Conservation (phyloP, 176 grass and related monocot species). For the Eragrostis nindensis region DNA sequence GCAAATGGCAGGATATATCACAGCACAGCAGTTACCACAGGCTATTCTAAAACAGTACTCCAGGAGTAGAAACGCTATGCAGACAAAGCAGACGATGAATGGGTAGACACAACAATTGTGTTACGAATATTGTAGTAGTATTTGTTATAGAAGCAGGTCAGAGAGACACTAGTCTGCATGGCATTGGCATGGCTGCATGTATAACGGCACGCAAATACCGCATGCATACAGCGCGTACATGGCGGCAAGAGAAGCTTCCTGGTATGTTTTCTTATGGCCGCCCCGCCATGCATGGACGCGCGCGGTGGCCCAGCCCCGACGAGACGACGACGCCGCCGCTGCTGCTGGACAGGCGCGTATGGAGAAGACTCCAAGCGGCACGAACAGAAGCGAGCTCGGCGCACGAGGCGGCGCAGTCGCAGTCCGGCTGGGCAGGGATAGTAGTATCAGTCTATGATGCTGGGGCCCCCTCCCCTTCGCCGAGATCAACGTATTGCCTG, state of each 20-base stretch:
- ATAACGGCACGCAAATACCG: background rate
- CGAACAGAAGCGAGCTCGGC: slow-evolving; percentile 28
- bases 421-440: slow-evolving; percentile 15
- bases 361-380: slow-evolving; percentile 39
- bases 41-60: slow-evolving; percentile 5
- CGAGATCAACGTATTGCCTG: slow-evolving; percentile 54
- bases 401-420: slow-evolving; percentile 29
- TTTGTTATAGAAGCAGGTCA: too few species aligned
- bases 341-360: slow-evolving; percentile 34
- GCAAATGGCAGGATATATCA: background rate
- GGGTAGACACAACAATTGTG: background rate
- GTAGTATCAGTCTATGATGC: slow-evolving; percentile 25
- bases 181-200: background rate
- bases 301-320: too few species aligned
- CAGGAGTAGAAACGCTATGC: background rate
- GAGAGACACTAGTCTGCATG: background rate
- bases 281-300: background rate
- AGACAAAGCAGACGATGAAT: slow-evolving; percentile 3
- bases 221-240: background rate
- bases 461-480: background rate
- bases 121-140: too few species aligned
- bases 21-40: background rate
- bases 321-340: too few species aligned
- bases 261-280: background rate
- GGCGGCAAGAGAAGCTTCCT: slow-evolving; percentile 47